Evolutionary conservation across 345 rosid species (phyloP), one percentile per base, ranked within the genome.

Genomic region (Moricandia arvensis): DNA sequence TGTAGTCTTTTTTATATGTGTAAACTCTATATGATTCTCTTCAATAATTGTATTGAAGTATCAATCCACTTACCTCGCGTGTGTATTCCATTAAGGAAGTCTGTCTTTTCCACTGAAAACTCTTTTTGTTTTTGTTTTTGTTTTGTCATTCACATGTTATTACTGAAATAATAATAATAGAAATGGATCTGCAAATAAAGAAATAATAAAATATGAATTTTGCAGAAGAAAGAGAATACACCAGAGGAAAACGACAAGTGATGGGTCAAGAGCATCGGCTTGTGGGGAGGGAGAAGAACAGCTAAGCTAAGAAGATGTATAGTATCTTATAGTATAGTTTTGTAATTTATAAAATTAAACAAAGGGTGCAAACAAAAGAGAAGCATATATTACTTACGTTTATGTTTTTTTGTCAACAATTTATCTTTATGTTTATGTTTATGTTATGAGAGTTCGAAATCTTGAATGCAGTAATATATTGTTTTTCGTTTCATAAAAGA

Each of bases 211-310:
- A 8, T 43, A 21, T 18, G 59, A 18, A 57, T 74, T 54, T 43
- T 66, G 73, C 53, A 59, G 49, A 67, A 59, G 60, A 59, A 59
- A 59, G 18, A 59, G 49, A 59, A 55, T 29, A 74, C 37, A 59
- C 49, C 51, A 24, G 41, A 21, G 53, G 61, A 47, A 75, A 68
- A 75, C 63, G 79, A 68, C 79, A 75, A 75, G 43, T 34, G 68
- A 75, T 75, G 79, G 55, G 79, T 75, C 63, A 75, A 75, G 68
- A n/a, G 54, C 68, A 64, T 33, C 27, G 47, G 66, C 69, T 12
- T 24, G 79, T 62, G 41, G 24, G 74, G 69, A 61, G 41, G 53
- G 54, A n/a, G 29, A 58, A 51, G 27, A 33, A 68, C 74, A 75
- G 74, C 79, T 49, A 67, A 66, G 66, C 47, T 18, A 43, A 43